Base-by-base conservation (phyloP, 208 protist genomes). In the Crithidia expoeki region DNA sequence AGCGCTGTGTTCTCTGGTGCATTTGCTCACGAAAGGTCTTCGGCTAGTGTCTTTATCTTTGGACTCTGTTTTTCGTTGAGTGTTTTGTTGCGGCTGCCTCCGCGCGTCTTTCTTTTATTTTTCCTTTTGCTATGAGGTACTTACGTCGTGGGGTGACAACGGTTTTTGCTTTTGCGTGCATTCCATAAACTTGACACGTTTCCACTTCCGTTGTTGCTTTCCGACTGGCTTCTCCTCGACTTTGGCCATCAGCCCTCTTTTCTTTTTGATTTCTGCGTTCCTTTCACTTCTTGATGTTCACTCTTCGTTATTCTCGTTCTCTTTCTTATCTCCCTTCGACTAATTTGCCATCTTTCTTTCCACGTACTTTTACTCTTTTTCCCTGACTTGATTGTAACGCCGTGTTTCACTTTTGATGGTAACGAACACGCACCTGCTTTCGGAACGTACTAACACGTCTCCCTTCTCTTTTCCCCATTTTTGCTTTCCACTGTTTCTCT, bases 291-390 rank as follows among this genome's bases (percentile, higher is more conserved):
- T 25, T 9, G 23, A n/a, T n/a, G 46, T 51, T 57, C 33, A 32
- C 16, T 33, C 27, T 40, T 57, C 49, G 50, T 69, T 56, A 55
- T 53, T 56, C 46, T 38, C 25, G 53, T 38, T 61, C 36, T 68
- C 49, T 68, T 23, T 61, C 21, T 23, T 51, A 7, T 7, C 32
- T 17, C 4, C 30, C 32, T 60, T 42, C 27, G n/a, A n/a, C n/a
- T n/a, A n/a, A n/a, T n/a, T n/a, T n/a, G n/a, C n/a, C n/a, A 5
- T 42, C 2, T 21, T 27, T 21, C 42, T 23, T 60, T 23, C 17
- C 42, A 3, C 42, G 9, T 9, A 23, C 34, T 40, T 52, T 64
- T 23, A 30, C 34, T 59, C 19, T 44, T 56, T 32, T 5, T 34
- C 47, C 4, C 28, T 19, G 44, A 32, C 49, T 49, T 49, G 10